Evolutionary conservation across 2,329 filamentous ascomycete species (phyloP).

Genomic region (Helotiales sp.): DNA sequence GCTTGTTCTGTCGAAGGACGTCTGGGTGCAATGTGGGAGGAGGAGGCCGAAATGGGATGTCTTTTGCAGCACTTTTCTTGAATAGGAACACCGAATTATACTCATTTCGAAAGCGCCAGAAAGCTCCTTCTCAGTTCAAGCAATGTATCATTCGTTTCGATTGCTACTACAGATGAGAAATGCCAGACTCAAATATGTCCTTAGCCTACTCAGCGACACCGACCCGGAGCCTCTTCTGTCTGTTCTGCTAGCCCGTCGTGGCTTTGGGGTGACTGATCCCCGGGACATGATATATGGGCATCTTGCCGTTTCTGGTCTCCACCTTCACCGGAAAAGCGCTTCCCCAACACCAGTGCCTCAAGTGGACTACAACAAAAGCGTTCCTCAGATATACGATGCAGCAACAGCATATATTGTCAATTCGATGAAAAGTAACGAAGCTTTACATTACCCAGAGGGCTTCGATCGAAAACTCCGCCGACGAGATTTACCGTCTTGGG

Average conservation of each 20-base stretch:
- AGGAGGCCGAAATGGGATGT: neutral
- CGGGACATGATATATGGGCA: neutral
- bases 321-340: neutral
- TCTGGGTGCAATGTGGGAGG: neutral
- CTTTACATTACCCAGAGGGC: neutral
- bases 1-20: neutral
- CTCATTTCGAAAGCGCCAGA: no score
- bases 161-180: neutral
- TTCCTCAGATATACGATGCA: neutral
- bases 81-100: neutral
- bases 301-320: neutral
- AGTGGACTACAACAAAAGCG: neutral
- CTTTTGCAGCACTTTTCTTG: neutral
- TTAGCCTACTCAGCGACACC: neutral
- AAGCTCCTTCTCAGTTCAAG: no score
- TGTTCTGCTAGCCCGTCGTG: neutral
- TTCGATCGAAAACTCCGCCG: neutral
- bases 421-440: neutral
- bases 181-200: neutral
- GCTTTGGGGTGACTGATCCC: neutral
- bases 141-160: neutral
- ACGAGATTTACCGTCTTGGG: neutral
- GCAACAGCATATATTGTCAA: neutral
- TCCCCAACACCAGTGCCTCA: neutral
- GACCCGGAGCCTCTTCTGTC: neutral